Evolutionary conservation across 2,329 filamentous ascomycete genomes (phyloP).

Genomic region (Thelonectria rubi): DNA sequence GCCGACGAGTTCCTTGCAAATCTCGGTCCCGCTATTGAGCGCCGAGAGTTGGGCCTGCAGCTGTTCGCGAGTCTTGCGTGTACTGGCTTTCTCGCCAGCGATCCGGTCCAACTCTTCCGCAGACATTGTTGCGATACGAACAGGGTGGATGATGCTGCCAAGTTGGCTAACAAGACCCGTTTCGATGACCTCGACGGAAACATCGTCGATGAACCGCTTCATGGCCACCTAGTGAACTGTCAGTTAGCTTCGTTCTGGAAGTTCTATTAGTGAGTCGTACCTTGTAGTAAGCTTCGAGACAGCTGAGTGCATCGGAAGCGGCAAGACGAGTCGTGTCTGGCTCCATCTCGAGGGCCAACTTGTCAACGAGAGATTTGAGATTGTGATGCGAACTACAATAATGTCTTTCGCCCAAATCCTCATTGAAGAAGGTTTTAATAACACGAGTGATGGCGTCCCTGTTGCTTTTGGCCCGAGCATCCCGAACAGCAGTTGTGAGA

Average conservation of each 20-base stretch:
- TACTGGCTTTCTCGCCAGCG: conserved; percentile 33
- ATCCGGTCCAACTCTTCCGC: conserved; percentile 31
- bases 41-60: conserved; percentile 10
- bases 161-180: conserved; percentile 31
- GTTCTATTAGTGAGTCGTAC: conserved; percentile 29
- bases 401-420: background rate
- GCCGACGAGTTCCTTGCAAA: conserved; percentile 7
- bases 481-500: conserved; percentile 52
- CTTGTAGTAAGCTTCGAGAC: conserved; percentile 54
- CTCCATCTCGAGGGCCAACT: background rate
- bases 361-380: conserved; percentile 3
- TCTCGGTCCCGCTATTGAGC: conserved; percentile 5
- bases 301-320: conserved; percentile 48
- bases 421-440: conserved; percentile 13
- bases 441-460: background rate
- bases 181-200: conserved; percentile 41
- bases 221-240: conserved; percentile 20
- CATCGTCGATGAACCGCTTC: conserved; percentile 36
- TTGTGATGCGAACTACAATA: background rate
- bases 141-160: conserved; percentile 30
- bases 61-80: background rate
- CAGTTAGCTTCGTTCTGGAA: background rate
- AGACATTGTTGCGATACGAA: conserved; percentile 29
- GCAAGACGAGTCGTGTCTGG: conserved; percentile 44
- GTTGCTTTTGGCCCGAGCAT: conserved; percentile 32